A percentile compares a stretch with the other conserved stretches of the same genome.
These are phyloP conservation scores for Phytophthora sp. DNA, from an alignment of 352 stramenopile species.

Conservation along the genomic window DNA sequence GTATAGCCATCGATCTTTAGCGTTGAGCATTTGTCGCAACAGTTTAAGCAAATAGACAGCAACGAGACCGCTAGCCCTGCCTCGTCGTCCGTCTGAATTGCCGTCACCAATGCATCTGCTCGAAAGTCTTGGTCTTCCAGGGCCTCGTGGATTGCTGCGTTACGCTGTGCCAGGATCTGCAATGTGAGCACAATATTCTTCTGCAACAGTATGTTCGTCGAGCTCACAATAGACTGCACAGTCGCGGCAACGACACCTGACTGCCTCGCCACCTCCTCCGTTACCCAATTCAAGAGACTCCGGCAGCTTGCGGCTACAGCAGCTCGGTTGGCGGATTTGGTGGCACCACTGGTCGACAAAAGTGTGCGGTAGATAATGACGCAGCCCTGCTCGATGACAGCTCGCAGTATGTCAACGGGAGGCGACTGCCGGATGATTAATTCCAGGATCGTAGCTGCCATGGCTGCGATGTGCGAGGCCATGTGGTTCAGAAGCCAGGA, in stretches of 20 bases:
- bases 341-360: constrained; percentile 14
- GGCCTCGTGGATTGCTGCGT: constrained; percentile 22
- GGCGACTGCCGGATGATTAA: constrained; percentile 33
- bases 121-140: constrained; percentile 31
- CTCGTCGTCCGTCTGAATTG: constrained; percentile 28
- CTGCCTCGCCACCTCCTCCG: constrained; percentile 33
- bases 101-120: constrained; percentile 27
- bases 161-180: constrained; percentile 44
- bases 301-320: constrained; percentile 26
- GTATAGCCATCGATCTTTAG: constrained; percentile 42
- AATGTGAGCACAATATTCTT: constrained; percentile 53
- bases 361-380: constrained; percentile 41
- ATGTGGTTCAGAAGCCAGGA: constrained; percentile 47
- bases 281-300: constrained; percentile 39
- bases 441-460: constrained; percentile 25
- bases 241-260: constrained; percentile 34
- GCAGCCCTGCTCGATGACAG: constrained; percentile 57
- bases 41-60: constrained; percentile 31
- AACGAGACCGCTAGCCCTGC: constrained; percentile 33
- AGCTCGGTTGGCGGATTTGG: constrained; percentile 7
- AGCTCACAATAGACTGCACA: constrained; percentile 36
- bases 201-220: constrained; percentile 48
- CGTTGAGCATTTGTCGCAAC: constrained; percentile 44
- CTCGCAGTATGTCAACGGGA: constrained; percentile 40
- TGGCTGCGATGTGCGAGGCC: constrained; percentile 18